Percentiles rank a stretch among this genome's conserved stretches.
Conservation (phyloP, 768 basidiomycete species). For the Rhodotorula babjevae region DNA sequence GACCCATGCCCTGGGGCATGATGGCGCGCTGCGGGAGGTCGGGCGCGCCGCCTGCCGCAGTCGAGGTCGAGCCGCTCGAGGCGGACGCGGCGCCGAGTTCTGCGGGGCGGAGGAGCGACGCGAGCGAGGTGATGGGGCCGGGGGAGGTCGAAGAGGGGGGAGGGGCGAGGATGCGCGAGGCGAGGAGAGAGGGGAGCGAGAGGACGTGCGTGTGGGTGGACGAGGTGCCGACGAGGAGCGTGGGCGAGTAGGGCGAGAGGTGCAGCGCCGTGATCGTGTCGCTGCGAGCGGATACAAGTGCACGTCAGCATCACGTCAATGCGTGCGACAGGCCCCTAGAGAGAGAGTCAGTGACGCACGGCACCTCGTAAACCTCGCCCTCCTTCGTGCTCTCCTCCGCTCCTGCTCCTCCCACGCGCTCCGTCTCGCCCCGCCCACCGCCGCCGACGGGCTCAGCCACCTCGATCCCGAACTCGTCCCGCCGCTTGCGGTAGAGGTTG, state of each 20-base stretch:
- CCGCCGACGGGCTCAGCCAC: constrained; percentile 68
- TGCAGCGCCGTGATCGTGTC: constrained; percentile 67
- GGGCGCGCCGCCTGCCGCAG: constrained; percentile 1
- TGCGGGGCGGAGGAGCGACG: constrained; percentile 75
- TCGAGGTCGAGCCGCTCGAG: constrained; percentile 9
- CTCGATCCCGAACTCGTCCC: constrained; percentile 29
- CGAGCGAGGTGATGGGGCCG: constrained; percentile 64
- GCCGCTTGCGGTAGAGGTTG: constrained; percentile 22
- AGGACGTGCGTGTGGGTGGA: constrained; percentile 68
- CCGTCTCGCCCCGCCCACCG: constrained; percentile 63
- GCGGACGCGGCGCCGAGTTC: constrained; percentile 55
- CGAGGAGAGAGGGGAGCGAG: constrained; percentile 85
- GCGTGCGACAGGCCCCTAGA: too few species aligned
- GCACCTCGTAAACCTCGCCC: constrained; percentile 47
- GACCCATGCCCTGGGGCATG: constrained; percentile 38
- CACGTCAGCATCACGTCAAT: too few species aligned
- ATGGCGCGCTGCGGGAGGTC: constrained; percentile 43
- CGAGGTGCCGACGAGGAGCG: constrained; percentile 75
- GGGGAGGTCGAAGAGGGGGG: constrained; percentile 55
- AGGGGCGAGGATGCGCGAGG: constrained; percentile 64
- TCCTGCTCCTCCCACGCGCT: constrained; percentile 55
- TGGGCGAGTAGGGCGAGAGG: constrained; percentile 70
- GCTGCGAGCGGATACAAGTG: constrained; percentile 49
- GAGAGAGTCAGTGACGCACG: constrained; percentile 37
- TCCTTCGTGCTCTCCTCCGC: background rate